phyloP scores from a whole-genome alignment of 2,329 filamentous ascomycete genomes.

The Rhinocladiella mackenziei region DNA sequence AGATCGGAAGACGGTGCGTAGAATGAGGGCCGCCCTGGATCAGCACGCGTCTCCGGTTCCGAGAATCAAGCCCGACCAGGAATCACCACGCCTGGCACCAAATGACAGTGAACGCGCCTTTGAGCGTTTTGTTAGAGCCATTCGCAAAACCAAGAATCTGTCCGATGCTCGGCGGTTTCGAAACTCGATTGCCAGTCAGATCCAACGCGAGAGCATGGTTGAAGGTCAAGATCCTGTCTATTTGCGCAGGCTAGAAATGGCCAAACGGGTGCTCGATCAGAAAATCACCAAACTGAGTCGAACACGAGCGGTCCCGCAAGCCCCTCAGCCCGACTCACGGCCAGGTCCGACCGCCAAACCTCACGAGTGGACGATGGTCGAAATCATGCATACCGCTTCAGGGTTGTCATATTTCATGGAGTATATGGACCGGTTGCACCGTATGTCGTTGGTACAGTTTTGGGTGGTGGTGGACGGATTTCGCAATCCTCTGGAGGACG shows the following conservation, averaged over 20 bases:
- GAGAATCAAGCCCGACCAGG: slow-evolving; percentile 58
- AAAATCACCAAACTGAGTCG: slow-evolving; percentile 77
- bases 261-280: slow-evolving; percentile 82
- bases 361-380: slow-evolving; percentile 71
- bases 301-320: slow-evolving; percentile 44
- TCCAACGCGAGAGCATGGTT: slow-evolving; percentile 75
- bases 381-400: slow-evolving; percentile 84
- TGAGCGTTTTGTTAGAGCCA: slow-evolving; percentile 86
- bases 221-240: slow-evolving; percentile 82
- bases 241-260: slow-evolving; percentile 82
- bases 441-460: slow-evolving; percentile 91
- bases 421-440: slow-evolving; percentile 87
- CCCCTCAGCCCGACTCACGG: slow-evolving; percentile 33
- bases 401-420: slow-evolving; percentile 99
- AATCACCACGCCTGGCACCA: slow-evolving; percentile 74
- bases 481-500: slow-evolving; percentile 86
- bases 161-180: slow-evolving; percentile 90
- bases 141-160: slow-evolving; percentile 82
- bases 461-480: slow-evolving; percentile 98
- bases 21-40: slow-evolving; percentile 84
- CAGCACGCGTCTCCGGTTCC: slow-evolving; percentile 84
- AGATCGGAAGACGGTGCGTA: slow-evolving; percentile 90
- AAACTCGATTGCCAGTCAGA: slow-evolving; percentile 85
- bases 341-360: slow-evolving; percentile 49
- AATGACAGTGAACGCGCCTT: slow-evolving; percentile 88